A percentile compares a stretch with the other conserved stretches of the same genome.
phyloP scores from a whole-genome alignment of 2,329 filamentous ascomycete genomes.

The Apiospora pterosperma region DNA sequence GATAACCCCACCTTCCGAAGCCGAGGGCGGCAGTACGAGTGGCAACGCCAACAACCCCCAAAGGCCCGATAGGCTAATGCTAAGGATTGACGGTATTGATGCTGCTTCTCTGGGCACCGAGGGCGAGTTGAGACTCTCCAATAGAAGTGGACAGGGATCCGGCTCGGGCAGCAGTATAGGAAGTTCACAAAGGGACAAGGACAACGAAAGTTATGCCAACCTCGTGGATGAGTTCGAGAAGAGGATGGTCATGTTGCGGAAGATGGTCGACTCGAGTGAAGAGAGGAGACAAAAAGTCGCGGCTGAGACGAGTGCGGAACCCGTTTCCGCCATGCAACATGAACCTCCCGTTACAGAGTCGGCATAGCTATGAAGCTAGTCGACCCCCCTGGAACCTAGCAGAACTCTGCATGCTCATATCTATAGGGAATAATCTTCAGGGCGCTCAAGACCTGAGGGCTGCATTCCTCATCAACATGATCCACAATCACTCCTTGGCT shows the following conservation, averaged over 20 bases:
- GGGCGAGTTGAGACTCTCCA: conserved; percentile 28
- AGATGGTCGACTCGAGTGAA: conserved; percentile 50
- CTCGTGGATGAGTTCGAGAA: conserved; percentile 56
- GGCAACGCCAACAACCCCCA: conserved; percentile 19
- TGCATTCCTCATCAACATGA: background rate
- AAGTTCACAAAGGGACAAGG: conserved; percentile 21
- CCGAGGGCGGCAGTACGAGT: conserved; percentile 28
- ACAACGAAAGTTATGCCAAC: conserved; percentile 40
- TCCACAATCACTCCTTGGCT: background rate
- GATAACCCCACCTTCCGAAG: conserved; percentile 30
- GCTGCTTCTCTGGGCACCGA: conserved; percentile 30
- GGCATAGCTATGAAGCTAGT: background rate
- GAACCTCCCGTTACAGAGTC: background rate
- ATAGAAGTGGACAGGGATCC: conserved; percentile 21
- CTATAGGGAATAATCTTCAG: background rate
- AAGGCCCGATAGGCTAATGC: conserved; percentile 48
- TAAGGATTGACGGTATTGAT: conserved; percentile 57
- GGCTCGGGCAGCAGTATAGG: conserved; percentile 27
- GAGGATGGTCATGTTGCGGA: conserved; percentile 52
- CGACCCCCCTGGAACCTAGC: background rate
- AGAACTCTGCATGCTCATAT: background rate
- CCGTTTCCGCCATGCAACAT: background rate
- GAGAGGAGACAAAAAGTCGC: conserved; percentile 34
- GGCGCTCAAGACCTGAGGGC: background rate
- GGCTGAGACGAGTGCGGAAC: background rate